A percentile compares a stretch with the other conserved stretches of the same genome.
Conservation (phyloP, 768 basidiomycete genomes). For the Lactarius hengduanensis region DNA sequence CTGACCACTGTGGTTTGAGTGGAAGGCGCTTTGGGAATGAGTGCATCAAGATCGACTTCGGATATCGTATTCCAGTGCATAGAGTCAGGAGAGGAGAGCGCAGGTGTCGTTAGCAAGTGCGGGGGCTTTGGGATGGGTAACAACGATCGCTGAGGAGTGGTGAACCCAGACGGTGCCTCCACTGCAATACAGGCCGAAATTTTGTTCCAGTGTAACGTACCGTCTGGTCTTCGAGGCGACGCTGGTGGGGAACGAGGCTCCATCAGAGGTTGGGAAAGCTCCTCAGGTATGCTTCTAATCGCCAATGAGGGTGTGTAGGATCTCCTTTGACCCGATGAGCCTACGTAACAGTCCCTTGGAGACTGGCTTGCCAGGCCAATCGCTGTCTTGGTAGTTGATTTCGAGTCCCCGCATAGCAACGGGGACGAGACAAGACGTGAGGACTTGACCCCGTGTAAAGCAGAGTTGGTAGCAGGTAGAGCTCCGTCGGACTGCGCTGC, state of each 20-base stretch:
- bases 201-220: background rate
- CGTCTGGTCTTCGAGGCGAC: background rate
- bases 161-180: background rate
- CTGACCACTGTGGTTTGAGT: background rate
- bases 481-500: background rate
- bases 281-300: background rate
- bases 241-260: background rate
- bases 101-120: background rate
- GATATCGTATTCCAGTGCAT: background rate
- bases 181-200: background rate
- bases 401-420: background rate
- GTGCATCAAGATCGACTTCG: constrained; percentile 10
- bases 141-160: constrained; percentile 3
- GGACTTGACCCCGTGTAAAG: background rate
- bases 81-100: background rate
- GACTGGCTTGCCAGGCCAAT: background rate
- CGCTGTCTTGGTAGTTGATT: background rate
- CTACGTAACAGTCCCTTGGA: background rate
- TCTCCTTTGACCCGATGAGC: background rate
- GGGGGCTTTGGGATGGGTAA: background rate
- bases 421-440: background rate
- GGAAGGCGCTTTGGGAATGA: background rate
- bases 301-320: background rate
- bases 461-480: background rate
- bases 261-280: background rate